These are phyloP conservation scores for Malassezia caprae DNA, from an alignment of 1,284 basidiomycete species.

Conservation along the genomic window DNA sequence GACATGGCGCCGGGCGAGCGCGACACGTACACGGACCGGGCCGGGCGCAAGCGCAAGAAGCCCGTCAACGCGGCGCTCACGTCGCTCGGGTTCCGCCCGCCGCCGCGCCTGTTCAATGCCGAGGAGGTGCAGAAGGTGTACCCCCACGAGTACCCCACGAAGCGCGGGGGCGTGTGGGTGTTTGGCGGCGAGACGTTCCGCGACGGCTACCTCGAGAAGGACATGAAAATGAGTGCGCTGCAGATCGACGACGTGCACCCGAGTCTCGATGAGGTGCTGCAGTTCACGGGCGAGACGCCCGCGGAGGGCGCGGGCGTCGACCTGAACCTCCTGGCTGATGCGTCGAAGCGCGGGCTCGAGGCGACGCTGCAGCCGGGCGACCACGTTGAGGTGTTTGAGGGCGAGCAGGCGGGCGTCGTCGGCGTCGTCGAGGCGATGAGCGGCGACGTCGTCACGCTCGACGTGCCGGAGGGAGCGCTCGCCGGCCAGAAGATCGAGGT, in stretches of 20 bases:
- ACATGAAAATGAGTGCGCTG: slow-evolving; percentile 72
- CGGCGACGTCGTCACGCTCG: slow-evolving; percentile 76
- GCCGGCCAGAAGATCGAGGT: slow-evolving; percentile 73
- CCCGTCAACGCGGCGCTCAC: slow-evolving; percentile 31
- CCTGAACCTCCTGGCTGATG: slow-evolving; percentile 74
- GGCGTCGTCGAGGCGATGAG: slow-evolving; percentile 82
- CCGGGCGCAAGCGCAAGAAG: slow-evolving; percentile 48
- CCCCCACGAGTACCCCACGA: slow-evolving; percentile 58
- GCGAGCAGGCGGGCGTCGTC: slow-evolving; percentile 83
- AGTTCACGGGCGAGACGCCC: slow-evolving; percentile 59
- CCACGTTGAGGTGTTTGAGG: slow-evolving; percentile 92
- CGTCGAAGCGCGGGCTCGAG: slow-evolving; percentile 72
- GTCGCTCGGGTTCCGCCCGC: slow-evolving; percentile 61
- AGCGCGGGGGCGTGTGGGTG: slow-evolving; percentile 31
- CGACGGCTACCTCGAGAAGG: slow-evolving; percentile 92
- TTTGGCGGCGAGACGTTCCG: slow-evolving; percentile 89
- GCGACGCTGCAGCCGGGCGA: slow-evolving; percentile 92
- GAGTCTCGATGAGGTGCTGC: slow-evolving; percentile 87
- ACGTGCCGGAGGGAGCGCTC: slow-evolving; percentile 63
- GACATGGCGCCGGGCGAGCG: slow-evolving; percentile 60
- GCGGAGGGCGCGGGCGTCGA: slow-evolving; percentile 54
- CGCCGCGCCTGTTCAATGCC: slow-evolving; percentile 83
- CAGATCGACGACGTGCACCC: slow-evolving; percentile 84
- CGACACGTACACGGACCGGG: slow-evolving; percentile 48
- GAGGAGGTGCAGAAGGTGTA: slow-evolving; percentile 85